These are phyloP conservation scores for Zopfochytrium polystomum DNA, from an alignment of 371 early-diverging fungal genomes.

Conservation along the genomic window DNA sequence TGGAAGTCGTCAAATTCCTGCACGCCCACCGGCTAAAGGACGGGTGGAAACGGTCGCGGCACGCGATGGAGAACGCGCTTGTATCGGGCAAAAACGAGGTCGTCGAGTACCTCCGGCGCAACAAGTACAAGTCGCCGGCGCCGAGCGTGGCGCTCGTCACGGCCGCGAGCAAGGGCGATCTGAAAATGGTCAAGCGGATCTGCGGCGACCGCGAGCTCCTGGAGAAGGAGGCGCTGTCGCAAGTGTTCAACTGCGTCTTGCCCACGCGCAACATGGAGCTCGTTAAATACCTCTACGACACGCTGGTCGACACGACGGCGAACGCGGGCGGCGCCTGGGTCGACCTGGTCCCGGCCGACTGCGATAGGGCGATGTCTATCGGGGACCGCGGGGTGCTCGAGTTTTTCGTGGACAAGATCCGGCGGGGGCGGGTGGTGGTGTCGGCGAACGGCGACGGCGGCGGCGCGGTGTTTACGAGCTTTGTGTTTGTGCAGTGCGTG, in stretches of 20 bases:
- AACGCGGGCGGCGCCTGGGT: not conserved
- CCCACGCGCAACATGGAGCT: not conserved
- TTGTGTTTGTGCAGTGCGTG: not conserved
- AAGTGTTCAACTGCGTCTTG: not conserved
- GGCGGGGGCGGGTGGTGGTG: not conserved
- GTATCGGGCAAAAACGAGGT: not conserved
- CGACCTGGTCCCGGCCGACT: not conserved
- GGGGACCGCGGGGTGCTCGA: not conserved
- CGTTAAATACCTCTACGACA: not conserved
- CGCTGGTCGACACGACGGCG: not conserved
- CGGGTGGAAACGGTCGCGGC: not conserved
- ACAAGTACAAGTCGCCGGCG: not conserved
- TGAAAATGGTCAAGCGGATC: not conserved
- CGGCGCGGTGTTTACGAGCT: not conserved
- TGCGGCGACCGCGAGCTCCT: not conserved
- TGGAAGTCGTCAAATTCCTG: conserved; percentile 27
- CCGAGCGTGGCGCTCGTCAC: not conserved
- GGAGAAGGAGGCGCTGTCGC: not conserved
- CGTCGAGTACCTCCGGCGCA: not conserved
- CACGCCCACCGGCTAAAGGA: conserved; percentile 22
- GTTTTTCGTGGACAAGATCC: not conserved
- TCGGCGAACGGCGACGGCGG: no score
- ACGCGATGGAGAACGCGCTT: not conserved
- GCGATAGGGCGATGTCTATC: not conserved
- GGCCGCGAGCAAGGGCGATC: not conserved